Evolutionary conservation across 2,329 filamentous ascomycete species (phyloP).

Genomic region (Aspergillus awamori): DNA sequence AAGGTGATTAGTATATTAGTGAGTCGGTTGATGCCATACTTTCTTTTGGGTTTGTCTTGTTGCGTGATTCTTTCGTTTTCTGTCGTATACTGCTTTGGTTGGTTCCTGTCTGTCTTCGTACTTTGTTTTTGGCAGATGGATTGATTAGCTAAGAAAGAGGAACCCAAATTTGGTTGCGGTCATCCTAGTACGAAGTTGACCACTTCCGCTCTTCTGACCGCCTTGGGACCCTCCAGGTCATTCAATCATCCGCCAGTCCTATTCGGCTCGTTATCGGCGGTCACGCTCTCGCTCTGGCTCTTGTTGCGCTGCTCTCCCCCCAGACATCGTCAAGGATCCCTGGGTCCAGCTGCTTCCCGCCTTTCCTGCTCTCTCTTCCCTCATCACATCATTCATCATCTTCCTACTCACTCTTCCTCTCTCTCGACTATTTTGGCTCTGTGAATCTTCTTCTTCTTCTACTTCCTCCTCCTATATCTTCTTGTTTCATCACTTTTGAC

Average conservation of each 20-base stretch:
- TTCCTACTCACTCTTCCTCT: slow-evolving; percentile 19
- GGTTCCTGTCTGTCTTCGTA: too few relatives aligned
- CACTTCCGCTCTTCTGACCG: slow-evolving; percentile 38
- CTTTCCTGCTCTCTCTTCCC: slow-evolving; percentile 15
- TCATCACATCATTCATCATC: slow-evolving; percentile 33
- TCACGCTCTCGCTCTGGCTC: slow-evolving; percentile 24
- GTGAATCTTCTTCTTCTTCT: not conserved
- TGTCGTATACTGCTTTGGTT: too few relatives aligned
- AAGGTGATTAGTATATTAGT: too few relatives aligned
- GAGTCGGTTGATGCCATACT: too few relatives aligned
- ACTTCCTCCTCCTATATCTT: slow-evolving; percentile 1
- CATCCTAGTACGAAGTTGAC: not conserved
- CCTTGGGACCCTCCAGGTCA: slow-evolving; percentile 20
- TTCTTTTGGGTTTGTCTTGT: not conserved
- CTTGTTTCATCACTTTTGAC: not conserved
- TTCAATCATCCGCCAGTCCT: not conserved
- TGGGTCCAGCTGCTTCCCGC: slow-evolving; percentile 30
- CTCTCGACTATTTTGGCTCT: slow-evolving; percentile 12
- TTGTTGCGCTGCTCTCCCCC: slow-evolving; percentile 12
- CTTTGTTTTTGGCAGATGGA: too few relatives aligned
- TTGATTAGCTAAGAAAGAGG: not conserved
- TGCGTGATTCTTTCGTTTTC: not conserved
- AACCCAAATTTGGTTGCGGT: not conserved
- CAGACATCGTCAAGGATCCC: slow-evolving; percentile 26
- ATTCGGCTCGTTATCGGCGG: slow-evolving; percentile 33